Conservation (phyloP, 805 yeast species). For the Allodekkera sacchari region DNA sequence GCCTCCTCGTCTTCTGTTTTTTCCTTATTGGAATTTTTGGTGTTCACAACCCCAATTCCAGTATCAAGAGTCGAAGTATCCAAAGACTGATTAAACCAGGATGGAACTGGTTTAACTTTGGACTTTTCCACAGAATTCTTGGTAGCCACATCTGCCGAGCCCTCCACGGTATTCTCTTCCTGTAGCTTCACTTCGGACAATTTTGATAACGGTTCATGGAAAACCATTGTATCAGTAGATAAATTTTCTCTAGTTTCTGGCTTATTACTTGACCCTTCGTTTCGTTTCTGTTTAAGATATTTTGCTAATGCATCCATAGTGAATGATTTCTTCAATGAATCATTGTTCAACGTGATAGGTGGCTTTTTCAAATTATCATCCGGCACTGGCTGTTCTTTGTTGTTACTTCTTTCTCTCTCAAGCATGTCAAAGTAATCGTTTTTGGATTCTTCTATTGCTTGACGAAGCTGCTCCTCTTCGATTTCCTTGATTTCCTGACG, state of each 20-base stretch:
- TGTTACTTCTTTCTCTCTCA: conserved; percentile 12
- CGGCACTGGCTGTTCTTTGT: neutral
- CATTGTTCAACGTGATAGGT: conserved; percentile 15
- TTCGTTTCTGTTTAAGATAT: too few species aligned
- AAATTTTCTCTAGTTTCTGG: too few species aligned
- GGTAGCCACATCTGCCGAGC: too few species aligned
- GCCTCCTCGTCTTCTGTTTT: conserved; percentile 34
- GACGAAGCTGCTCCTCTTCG: conserved; percentile 26
- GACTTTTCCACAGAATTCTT: neutral
- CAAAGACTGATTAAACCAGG: conserved; percentile 15
- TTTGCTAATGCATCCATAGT: too few species aligned
- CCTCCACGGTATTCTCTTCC: too few species aligned
- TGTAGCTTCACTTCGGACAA: too few species aligned
- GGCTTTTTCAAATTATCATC: conserved; percentile 8
- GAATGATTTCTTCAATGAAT: too few species aligned
- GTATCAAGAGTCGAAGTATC: conserved; percentile 4
- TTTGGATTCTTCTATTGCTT: conserved; percentile 41
- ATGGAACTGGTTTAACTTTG: conserved; percentile 11
- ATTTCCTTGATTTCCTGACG: too few species aligned
- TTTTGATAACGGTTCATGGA: too few species aligned
- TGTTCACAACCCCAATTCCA: conserved; percentile 1
- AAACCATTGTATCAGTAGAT: too few species aligned
- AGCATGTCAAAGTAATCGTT: conserved; percentile 28
- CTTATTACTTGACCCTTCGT: too few species aligned
- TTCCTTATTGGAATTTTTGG: neutral